A percentile compares a stretch with the other conserved stretches of the same genome.
These are phyloP conservation scores for Calcarisporium arbuscula DNA, from an alignment of 2,329 filamentous ascomycete genomes.

Conservation along the genomic window DNA sequence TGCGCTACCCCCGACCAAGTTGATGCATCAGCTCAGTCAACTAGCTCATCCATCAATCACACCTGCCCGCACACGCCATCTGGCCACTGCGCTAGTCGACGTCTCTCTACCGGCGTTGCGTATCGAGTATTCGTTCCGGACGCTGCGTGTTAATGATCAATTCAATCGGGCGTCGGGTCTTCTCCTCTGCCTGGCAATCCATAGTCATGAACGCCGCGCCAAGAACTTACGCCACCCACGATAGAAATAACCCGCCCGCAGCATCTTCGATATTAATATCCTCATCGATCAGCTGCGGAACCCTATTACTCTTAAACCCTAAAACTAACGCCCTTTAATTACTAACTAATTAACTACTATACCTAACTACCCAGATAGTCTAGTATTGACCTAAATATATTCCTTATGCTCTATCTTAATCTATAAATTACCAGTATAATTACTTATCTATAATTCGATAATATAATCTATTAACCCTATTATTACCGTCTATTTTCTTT, in stretches of 20 bases:
- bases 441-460: too few relatives aligned
- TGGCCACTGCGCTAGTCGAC: constrained; percentile 6
- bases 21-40: constrained; percentile 1
- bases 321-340: too few relatives aligned
- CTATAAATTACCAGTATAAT: too few relatives aligned
- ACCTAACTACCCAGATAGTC: too few relatives aligned
- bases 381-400: too few relatives aligned
- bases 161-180: constrained; percentile 10
- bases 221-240: constrained; percentile 3
- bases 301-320: too few relatives aligned
- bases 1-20: not conserved
- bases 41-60: constrained; percentile 4
- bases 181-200: not conserved
- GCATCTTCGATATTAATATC: constrained; percentile 2
- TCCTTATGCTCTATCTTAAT: too few relatives aligned
- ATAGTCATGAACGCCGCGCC: constrained; percentile 12
- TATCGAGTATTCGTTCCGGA: constrained; percentile 11
- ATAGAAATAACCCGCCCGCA: constrained; percentile 5
- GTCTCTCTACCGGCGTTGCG: constrained; percentile 3
- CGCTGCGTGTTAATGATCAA: constrained; percentile 9
- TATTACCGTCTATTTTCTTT: too few relatives aligned
- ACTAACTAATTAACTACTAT: too few relatives aligned
- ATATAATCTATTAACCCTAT: too few relatives aligned
- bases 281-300: constrained; percentile 2
- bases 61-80: constrained; percentile 1